Evolutionary conservation across 1,284 basidiomycete species (phyloP).

Genomic region (Sporisorium exsertum): DNA sequence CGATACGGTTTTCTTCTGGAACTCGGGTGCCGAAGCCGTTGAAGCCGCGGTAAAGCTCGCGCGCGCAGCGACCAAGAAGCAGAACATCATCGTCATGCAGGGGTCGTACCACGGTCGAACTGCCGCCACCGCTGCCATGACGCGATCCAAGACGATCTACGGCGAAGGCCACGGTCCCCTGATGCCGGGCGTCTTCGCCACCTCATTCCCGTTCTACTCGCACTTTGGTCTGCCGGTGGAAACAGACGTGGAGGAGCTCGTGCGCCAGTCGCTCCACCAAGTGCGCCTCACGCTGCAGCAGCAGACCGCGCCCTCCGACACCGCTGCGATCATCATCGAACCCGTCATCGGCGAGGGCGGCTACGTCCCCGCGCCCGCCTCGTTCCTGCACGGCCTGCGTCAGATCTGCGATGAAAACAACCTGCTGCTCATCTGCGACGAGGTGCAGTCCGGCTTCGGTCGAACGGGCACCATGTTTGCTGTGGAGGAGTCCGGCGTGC

Average conservation of each 20-base stretch:
- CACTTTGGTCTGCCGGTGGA: constrained; percentile 78
- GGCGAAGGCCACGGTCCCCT: constrained; percentile 81
- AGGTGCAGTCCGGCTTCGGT: constrained; percentile 82
- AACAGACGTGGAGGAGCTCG: constrained; percentile 78
- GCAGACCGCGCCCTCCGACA: constrained; percentile 85
- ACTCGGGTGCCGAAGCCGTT: constrained; percentile 90
- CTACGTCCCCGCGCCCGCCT: constrained; percentile 86
- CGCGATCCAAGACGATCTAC: constrained; percentile 90
- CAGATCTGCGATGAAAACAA: constrained; percentile 86
- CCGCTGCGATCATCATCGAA: constrained; percentile 91
- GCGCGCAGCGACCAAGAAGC: constrained; percentile 79
- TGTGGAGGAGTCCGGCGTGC: constrained; percentile 81
- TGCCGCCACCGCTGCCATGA: constrained; percentile 84
- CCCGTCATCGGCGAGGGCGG: constrained; percentile 92
- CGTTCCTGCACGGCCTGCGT: constrained; percentile 83
- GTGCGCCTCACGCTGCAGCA: constrained; percentile 85
- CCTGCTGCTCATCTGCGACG: constrained; percentile 94
- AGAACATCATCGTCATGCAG: constrained; percentile 92
- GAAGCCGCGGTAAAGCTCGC: constrained; percentile 80
- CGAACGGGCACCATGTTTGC: constrained; percentile 72
- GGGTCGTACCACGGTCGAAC: constrained; percentile 69
- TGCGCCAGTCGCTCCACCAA: constrained; percentile 80
- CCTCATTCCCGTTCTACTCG: constrained; percentile 94
- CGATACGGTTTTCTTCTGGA: constrained; percentile 84
- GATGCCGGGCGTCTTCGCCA: constrained; percentile 86